phyloP scores from a whole-genome alignment of 1,284 basidiomycete species.

The Moniliophthora roreri region DNA sequence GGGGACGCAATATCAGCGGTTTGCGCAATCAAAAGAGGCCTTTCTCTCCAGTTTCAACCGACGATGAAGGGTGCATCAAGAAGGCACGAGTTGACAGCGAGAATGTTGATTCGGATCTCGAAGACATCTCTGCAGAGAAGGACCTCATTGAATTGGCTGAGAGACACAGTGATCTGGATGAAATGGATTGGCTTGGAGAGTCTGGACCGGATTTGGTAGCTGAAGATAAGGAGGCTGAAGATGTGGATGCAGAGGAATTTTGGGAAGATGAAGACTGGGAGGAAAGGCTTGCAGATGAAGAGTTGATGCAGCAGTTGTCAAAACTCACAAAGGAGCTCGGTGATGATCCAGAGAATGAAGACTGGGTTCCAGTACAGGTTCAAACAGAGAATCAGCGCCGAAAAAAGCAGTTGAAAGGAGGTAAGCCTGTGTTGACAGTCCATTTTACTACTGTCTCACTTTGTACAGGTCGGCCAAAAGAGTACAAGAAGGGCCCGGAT shows the following conservation, averaged over 20 bases:
- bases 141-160: no score
- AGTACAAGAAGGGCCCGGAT: no score
- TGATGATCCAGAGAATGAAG: no score
- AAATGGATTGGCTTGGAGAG: neutral
- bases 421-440: neutral
- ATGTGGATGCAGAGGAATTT: neutral
- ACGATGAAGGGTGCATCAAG: neutral
- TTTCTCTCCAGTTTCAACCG: no score
- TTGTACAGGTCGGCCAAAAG: slow-evolving; percentile 11
- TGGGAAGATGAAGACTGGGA: neutral
- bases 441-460: slow-evolving; percentile 4
- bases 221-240: neutral
- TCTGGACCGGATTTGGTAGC: neutral
- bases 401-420: no score
- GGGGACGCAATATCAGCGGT: neutral
- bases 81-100: neutral
- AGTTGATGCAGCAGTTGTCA: slow-evolving; percentile 10
- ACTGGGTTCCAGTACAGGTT: slow-evolving; percentile 18
- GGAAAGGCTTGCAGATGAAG: slow-evolving; percentile 13
- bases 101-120: no score
- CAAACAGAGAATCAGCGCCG: slow-evolving; percentile 4
- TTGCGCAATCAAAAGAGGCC: neutral
- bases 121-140: no score
- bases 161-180: no score
- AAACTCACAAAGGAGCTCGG: slow-evolving; percentile 14